Percentiles rank a stretch among this genome's conserved stretches.
phyloP scores from a whole-genome alignment of 306 rosid genomes.

The Ceratonia siliqua region DNA sequence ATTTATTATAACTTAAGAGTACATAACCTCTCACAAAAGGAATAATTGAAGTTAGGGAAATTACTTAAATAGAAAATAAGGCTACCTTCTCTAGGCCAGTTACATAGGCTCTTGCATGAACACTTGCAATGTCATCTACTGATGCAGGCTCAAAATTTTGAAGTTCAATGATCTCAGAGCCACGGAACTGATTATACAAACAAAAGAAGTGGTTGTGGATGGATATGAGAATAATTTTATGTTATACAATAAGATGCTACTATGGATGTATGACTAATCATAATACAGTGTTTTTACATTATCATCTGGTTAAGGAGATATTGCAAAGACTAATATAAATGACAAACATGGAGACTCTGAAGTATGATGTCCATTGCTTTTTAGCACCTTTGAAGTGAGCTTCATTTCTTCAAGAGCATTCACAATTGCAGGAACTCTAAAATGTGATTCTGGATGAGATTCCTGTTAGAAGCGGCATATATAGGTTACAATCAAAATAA shows the following conservation, averaged over 20 bases:
- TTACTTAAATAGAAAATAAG: not conserved
- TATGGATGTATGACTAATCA: conserved; percentile 19
- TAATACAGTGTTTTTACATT: conserved; percentile 16
- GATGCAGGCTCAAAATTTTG: conserved; percentile 70
- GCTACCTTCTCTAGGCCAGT: conserved; percentile 88
- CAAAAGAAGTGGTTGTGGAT: conserved; percentile 8
- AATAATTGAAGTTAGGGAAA: not conserved
- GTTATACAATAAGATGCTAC: not conserved
- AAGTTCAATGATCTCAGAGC: conserved; percentile 71
- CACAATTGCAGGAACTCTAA: conserved; percentile 86
- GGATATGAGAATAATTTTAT: conserved; percentile 3
- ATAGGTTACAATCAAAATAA: conserved; percentile 17
- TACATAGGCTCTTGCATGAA: conserved; percentile 78
- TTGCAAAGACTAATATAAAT: not conserved
- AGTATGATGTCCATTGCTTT: not conserved
- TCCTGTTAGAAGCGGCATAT: conserved; percentile 55
- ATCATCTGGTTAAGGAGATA: conserved; percentile 25
- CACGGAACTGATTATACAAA: conserved; percentile 64
- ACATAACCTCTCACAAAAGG: conserved; percentile 7
- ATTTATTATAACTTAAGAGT: conserved; percentile 4
- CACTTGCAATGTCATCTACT: conserved; percentile 76
- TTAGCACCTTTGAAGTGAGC: conserved; percentile 73
- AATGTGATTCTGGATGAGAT: conserved; percentile 94
- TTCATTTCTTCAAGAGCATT: conserved; percentile 65
- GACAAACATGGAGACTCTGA: not conserved